Evolutionary conservation across 2,329 filamentous ascomycete species (phyloP).

Genomic region (Pseudogymnoascus sp.): DNA sequence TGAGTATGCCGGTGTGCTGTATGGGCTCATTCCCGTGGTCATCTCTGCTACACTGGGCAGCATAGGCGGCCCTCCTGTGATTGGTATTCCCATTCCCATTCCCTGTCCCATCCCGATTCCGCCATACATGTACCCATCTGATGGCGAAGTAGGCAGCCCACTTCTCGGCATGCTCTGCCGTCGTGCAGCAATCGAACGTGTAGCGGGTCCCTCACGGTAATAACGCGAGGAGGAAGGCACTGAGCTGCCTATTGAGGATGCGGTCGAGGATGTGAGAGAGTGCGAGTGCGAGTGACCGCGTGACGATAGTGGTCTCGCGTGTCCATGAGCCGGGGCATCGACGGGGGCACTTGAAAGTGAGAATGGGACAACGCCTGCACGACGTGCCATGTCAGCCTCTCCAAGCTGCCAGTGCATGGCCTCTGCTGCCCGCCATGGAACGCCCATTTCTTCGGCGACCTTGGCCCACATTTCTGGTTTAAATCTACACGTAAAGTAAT

Average conservation of each 20-base stretch:
- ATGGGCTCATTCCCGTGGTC: slow-evolving; percentile 55
- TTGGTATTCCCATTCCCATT: slow-evolving; percentile 22
- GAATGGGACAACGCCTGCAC: slow-evolving; percentile 85
- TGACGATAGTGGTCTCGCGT: slow-evolving; percentile 36
- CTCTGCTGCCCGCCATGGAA: slow-evolving; percentile 92
- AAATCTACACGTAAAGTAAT: slow-evolving; percentile 52
- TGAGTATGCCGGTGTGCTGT: slow-evolving; percentile 50
- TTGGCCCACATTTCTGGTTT: slow-evolving; percentile 98
- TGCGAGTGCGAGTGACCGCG: slow-evolving; percentile 20
- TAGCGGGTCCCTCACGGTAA: slow-evolving; percentile 3
- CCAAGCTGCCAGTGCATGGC: slow-evolving; percentile 98
- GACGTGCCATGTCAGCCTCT: slow-evolving; percentile 85
- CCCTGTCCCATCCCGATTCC: slow-evolving; percentile 18
- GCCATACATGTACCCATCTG: slow-evolving; percentile 4
- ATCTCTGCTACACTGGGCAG: slow-evolving; percentile 57
- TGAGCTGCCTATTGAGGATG: slow-evolving; percentile 10
- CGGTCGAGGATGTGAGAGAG: slow-evolving; percentile 21
- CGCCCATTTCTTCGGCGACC: slow-evolving; percentile 87
- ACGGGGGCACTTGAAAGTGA: slow-evolving; percentile 53
- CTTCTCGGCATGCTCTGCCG: slow-evolving; percentile 28
- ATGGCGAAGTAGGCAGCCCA: slow-evolving; percentile 27
- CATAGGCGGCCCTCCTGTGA: slow-evolving; percentile 27
- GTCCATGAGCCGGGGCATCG: slow-evolving; percentile 35
- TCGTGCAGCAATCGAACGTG: slow-evolving; percentile 26
- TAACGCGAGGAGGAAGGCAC: background rate